phyloP scores from a whole-genome alignment of 306 rosid genomes.

The Benincasa hispida region DNA sequence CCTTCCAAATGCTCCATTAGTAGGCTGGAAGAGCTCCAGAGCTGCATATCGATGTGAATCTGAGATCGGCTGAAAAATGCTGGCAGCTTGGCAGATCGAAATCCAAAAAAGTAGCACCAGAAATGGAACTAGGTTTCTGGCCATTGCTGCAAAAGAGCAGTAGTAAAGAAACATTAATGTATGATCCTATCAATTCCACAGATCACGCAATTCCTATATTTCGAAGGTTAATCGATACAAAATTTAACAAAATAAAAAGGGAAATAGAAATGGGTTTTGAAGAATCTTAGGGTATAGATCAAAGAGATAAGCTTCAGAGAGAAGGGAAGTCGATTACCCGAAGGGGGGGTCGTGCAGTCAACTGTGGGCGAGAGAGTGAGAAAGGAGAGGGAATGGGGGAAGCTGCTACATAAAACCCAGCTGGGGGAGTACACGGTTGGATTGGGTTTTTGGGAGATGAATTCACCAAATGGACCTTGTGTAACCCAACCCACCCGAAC shows the following conservation, averaged over 20 bases:
- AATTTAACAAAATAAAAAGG: no score
- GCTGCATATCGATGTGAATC: conserved; percentile 80
- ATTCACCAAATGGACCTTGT: no score
- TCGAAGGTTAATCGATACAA: not conserved
- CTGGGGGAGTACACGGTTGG: no score
- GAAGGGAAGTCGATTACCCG: not conserved
- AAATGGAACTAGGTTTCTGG: conserved; percentile 38
- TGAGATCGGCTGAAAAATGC: conserved; percentile 48
- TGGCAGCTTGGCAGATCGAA: conserved; percentile 44
- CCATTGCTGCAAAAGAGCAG: conserved; percentile 53
- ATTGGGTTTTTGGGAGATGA: no score
- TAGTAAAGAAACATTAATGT: not conserved
- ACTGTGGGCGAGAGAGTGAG: not conserved
- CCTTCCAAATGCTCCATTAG: conserved; percentile 52
- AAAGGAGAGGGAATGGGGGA: not conserved
- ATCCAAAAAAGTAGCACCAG: conserved; percentile 37
- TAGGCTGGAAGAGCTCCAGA: conserved; percentile 39
- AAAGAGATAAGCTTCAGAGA: not conserved
- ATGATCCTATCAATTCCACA: not conserved
- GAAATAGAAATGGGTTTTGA: not conserved
- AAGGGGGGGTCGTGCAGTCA: not conserved
- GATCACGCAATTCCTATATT: not conserved
- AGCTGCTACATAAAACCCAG: not conserved
- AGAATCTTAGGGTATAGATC: conserved; percentile 1
- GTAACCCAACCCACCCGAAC: no score